phyloP scores from a whole-genome alignment of 2,329 filamentous ascomycete species.

The Colletotrichum melonis region DNA sequence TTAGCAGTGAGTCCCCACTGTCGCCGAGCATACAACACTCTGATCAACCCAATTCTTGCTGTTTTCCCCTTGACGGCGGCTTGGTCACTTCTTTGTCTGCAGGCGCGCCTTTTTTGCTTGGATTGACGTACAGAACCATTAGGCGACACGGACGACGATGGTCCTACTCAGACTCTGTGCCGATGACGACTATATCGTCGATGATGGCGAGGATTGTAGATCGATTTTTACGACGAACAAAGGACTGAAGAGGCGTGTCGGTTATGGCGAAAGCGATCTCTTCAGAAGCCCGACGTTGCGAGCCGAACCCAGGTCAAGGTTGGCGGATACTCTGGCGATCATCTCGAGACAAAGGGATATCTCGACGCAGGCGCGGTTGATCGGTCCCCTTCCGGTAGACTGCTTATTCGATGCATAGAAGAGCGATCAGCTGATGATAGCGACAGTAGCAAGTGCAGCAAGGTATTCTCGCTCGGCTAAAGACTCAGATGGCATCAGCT shows the following conservation, averaged over 20 bases:
- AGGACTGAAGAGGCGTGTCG: not conserved
- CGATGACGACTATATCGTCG: not conserved
- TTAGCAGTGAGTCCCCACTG: not conserved
- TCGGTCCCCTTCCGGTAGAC: not conserved
- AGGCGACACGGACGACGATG: not conserved
- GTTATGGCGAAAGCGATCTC: not conserved
- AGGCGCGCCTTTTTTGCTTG: not conserved
- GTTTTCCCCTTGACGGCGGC: not conserved
- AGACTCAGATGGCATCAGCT: not conserved
- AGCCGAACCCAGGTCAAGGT: not conserved
- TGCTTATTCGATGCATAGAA: not conserved
- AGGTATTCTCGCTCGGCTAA: not conserved
- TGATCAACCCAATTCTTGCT: not conserved
- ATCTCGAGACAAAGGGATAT: slow-evolving; percentile 19
- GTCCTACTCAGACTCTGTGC: not conserved
- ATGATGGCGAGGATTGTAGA: not conserved
- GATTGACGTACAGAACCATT: not conserved
- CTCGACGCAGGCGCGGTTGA: not conserved
- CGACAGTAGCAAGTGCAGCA: not conserved
- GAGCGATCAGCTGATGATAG: not conserved
- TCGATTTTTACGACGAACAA: slow-evolving; percentile 3
- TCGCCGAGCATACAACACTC: not conserved
- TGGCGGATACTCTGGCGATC: not conserved
- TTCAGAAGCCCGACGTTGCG: not conserved
- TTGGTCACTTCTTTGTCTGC: not conserved